phyloP scores from a whole-genome alignment of 169 alveolate species.

The Plasmodium relictum region DNA sequence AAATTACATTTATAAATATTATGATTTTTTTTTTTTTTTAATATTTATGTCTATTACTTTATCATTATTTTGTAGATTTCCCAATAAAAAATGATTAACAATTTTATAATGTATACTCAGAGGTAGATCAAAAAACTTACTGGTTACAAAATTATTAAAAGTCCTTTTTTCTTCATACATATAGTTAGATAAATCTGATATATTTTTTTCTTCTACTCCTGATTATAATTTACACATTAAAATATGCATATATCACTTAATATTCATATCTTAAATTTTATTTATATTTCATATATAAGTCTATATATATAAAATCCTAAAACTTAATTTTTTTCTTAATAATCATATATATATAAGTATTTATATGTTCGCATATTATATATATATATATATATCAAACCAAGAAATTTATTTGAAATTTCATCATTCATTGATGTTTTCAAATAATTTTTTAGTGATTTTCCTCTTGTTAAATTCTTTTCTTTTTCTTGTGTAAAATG shows the following conservation, averaged over 20 bases:
- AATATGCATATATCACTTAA: background rate
- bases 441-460: constrained; percentile 14
- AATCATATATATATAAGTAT: too few relatives aligned
- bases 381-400: background rate
- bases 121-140: constrained; percentile 36
- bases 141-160: constrained; percentile 31
- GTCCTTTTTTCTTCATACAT: constrained; percentile 57
- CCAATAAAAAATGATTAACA: constrained; percentile 47
- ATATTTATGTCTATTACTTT: constrained; percentile 16
- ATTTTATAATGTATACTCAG: constrained; percentile 37
- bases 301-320: too few relatives aligned
- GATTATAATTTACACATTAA: background rate
- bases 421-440: constrained; percentile 22
- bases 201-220: constrained; percentile 42
- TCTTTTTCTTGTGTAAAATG: constrained; percentile 14
- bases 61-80: constrained; percentile 24
- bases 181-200: constrained; percentile 36
- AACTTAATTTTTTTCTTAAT: too few relatives aligned
- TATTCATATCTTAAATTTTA: too few relatives aligned
- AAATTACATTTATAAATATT: too few relatives aligned
- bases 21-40: background rate
- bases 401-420: constrained; percentile 10
- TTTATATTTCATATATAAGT: too few relatives aligned
- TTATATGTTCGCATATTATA: background rate
- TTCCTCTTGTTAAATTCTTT: constrained; percentile 4